Base-by-base conservation (phyloP, 75 land plant species). In the Selaginella moellendorffii region DNA sequence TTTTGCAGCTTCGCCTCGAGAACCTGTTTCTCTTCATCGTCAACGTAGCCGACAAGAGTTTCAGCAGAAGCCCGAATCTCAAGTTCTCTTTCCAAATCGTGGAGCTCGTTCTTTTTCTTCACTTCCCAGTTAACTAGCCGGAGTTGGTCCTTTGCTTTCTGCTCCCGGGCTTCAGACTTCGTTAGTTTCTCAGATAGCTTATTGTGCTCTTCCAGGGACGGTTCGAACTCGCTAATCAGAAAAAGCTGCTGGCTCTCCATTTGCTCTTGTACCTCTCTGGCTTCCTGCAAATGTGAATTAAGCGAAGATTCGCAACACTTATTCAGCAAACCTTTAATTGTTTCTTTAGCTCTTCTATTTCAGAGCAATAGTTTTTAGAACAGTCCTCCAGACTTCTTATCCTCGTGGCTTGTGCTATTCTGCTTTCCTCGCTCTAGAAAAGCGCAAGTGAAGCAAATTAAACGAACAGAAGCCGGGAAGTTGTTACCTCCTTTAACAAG, bases 1-100 rank as follows among this genome's bases (percentile, higher is more conserved):
- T 64, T 77, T 59, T 70, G 79, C 64, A 95, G 42, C 65, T 82
- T 90, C 29, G 29, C 53, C 27, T 84, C 73, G 24, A 86, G 58
- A 0, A 51, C 65, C 1, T 81, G 75, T 17, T 76, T 70, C 2
- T 65, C 70, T 63, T 29, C 56, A 22, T 76, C 72, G 8, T 2
- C n/a, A 36, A 36, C 46, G 14, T 36, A 36, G 46, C 46, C 46
- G 14, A 36, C 46, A 36, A 36, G 46, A 5, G 5, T 36, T 14
- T 36, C 46, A 5, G 46, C 46, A 36, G 46, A 36, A 36, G 67
- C 30, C 18, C 54, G 54, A 21, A 61, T 54, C 52, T 62, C 8
- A 52, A 74, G 58, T 24, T 63, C 66, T 52, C 51, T 64, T 8
- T 64, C 0, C 63, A 28, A 9, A 26, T 54, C 0, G 28, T 36